Conservation (phyloP, 345 rosid genomes). For the Pseudoturritis turrita region DNA sequence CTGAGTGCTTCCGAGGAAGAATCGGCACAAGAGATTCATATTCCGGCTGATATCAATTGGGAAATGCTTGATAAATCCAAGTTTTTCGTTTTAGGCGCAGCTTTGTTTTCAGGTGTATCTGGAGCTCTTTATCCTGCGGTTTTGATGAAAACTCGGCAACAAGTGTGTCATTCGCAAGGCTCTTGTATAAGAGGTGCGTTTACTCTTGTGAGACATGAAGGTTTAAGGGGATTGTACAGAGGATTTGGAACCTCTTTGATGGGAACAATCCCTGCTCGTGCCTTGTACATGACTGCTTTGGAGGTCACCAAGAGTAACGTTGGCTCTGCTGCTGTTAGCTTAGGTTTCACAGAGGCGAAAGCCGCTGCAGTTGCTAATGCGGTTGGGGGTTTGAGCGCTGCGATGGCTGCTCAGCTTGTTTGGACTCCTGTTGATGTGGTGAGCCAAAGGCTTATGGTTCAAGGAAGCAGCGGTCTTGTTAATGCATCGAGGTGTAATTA, state of each 20-base stretch:
- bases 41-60: constrained; percentile 92
- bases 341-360: constrained; percentile 70
- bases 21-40: constrained; percentile 63
- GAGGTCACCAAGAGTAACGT: constrained; percentile 88
- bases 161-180: constrained; percentile 58
- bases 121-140: constrained; percentile 81
- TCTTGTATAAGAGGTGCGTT: constrained; percentile 50
- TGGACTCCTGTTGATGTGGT: constrained; percentile 98
- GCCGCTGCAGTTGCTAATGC: constrained; percentile 76
- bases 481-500: constrained; percentile 56
- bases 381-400: constrained; percentile 75
- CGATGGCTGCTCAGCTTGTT: constrained; percentile 88
- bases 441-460: constrained; percentile 91
- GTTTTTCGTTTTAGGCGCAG: constrained; percentile 86
- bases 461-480: constrained; percentile 39
- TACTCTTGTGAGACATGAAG: constrained; percentile 58
- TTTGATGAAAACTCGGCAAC: constrained; percentile 83
- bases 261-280: constrained; percentile 95
- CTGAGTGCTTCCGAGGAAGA: constrained; percentile 71
- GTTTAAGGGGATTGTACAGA: constrained; percentile 70
- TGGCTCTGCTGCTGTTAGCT: constrained; percentile 54
- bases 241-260: constrained; percentile 87
- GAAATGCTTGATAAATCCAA: constrained; percentile 93
- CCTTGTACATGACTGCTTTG: constrained; percentile 80
- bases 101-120: constrained; percentile 88